Evolutionary conservation across 2,329 filamentous ascomycete species (phyloP), one percentile per base, ranked within the genome.

Genomic region (Ophiostoma australiae): DNA sequence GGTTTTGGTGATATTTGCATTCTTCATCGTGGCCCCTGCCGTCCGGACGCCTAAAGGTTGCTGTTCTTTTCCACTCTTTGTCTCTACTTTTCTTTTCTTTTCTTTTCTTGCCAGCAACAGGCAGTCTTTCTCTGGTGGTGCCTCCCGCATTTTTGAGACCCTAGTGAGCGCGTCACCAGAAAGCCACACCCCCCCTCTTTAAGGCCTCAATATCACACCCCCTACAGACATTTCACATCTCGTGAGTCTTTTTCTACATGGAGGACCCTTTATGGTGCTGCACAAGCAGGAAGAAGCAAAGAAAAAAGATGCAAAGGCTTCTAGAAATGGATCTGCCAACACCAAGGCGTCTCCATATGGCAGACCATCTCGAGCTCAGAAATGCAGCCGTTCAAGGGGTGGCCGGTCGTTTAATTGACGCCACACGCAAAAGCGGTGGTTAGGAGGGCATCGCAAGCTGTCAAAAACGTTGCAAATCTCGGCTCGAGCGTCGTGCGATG

Each of bases 381-480:
- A 68, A 72, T 72, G 70, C 55, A 68, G 70, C 68, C 70, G 70
- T 72, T 70, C 31, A 72, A 72, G 69, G 71, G 69, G 71, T 72
- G 71, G 71, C 71, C 44, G 70, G 66, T 41, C n/a, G 68, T 71
- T 67, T 35, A 68, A 61, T 67, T 67, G 55, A 68, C 69, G 55
- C 44, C 44, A 39, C 67, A n/a, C 48, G 10, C 31, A 69, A 55
- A 35, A 69, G 15, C 4, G 48, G 48, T 67, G 66, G n/a, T 67
- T 48, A 33, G 23, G 23, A 44, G 23, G 35, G 39, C 23, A 67
- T 44, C 66, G 39, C n/a, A 27, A 39, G 63, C 63, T 66, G 58
- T 63, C 23, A 31, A 63, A 63, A n/a, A 33, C 58, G 58, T 31
- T 63, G 15, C 13, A 63, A 63, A 20, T 63, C 7, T 23, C 63